Evolutionary conservation across 768 basidiomycete genomes (phyloP), one percentile per base, ranked within the genome.

Genomic region (Tephrocybe sp.): DNA sequence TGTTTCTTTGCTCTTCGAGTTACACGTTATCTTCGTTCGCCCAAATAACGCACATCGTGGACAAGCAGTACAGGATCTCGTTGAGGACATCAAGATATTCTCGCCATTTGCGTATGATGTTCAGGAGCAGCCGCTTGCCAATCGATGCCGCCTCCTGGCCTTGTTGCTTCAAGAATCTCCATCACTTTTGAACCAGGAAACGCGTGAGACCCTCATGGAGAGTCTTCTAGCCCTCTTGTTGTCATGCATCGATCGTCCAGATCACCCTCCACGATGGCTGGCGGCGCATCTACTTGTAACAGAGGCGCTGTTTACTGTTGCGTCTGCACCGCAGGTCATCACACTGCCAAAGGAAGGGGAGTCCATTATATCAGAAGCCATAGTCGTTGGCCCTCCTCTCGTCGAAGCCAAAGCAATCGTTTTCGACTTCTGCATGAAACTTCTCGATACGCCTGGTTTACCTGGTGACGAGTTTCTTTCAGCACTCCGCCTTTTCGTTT

Each of bases 1-100:
- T 60, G 83, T 89, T 3, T 85, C 87, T 7, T 79, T 98, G 48
- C 83, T 97, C 36, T 97, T 95, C 62, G 93, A 97, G 63, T 78
- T 97, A 33, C 84, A 88, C 57, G 78, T 78, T 20, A 89, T 90
- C 17, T 94, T 97, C 66, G 78, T 89, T 50, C 84, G 85, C 22
- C 72, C 80, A 10, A 73, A 73, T 47, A 78, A 74, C 41, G 70
- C 74, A 38, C 78, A 85, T 59, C 83, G 85, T 54, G 74, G 78
- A 20, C 72, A 84, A 56, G 85, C 87, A 6, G 75, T 95, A 43
- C 77, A 78, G 38, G 77, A 82, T 49, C 77, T 98, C 47, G 74
- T 94, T 52, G 85, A 89, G 31, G 88, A 92, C 61, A 79, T 96
- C 62, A 83, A 82, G 53, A 68, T 71, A 26, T 87, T 85, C 61